Evolutionary conservation across 1,284 basidiomycete genomes (phyloP).

Genomic region (Pisolithus thermaeus): DNA sequence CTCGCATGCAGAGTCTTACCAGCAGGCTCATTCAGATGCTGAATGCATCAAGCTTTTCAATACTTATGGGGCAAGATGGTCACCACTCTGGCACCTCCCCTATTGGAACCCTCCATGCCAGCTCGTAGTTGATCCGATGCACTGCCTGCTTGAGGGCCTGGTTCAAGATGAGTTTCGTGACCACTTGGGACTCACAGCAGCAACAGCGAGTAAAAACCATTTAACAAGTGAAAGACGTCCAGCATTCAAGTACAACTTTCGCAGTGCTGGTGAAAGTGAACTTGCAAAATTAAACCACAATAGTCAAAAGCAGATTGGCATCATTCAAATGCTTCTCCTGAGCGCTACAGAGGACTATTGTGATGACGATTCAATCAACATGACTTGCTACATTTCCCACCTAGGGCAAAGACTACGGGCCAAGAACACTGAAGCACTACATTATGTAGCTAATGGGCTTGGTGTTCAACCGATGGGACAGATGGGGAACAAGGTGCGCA

Average conservation of each 20-base stretch:
- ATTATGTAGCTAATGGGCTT: not conserved
- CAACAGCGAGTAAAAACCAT: not conserved
- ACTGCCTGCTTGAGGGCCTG: slow-evolving; percentile 27
- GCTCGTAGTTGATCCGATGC: slow-evolving; percentile 34
- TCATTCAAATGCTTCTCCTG: not conserved
- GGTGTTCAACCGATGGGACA: not conserved
- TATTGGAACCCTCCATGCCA: slow-evolving; percentile 35
- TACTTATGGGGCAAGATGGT: slow-evolving; percentile 30
- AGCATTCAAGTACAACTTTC: not conserved
- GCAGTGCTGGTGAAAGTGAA: not conserved
- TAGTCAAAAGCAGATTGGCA: not conserved
- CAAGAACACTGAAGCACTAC: not conserved
- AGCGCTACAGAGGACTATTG: not conserved
- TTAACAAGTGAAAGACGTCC: not conserved
- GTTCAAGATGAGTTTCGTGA: not conserved
- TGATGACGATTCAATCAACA: not conserved
- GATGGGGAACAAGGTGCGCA: not conserved
- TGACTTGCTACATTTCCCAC: not conserved
- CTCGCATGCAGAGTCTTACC: slow-evolving; percentile 16
- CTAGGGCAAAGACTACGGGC: not conserved
- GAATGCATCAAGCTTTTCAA: not conserved
- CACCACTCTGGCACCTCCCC: slow-evolving; percentile 29
- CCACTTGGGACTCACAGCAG: not conserved
- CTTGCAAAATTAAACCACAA: not conserved
- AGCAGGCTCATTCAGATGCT: slow-evolving; percentile 2